Conservation (phyloP, 2,329 filamentous ascomycete genomes). For the Ascochyta koolunga region DNA sequence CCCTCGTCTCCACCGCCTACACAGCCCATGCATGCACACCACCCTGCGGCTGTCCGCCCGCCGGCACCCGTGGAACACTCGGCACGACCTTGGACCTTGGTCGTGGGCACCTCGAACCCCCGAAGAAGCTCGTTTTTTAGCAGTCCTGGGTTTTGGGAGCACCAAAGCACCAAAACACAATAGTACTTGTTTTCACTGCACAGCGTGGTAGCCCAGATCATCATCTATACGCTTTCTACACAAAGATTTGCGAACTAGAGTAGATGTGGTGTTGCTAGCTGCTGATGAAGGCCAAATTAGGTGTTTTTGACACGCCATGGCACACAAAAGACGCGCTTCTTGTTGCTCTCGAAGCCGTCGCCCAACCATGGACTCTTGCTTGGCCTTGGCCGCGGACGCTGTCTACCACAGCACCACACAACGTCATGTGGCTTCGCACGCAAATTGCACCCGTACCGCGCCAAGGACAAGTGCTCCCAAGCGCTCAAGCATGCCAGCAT, state of each 20-base stretch:
- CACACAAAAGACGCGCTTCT: no score
- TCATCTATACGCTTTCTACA: no score
- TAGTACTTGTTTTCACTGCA: no score
- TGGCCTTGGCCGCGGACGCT: background rate
- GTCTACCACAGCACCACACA: no score
- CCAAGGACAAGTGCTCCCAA: slow-evolving; percentile 1
- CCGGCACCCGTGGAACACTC: slow-evolving; percentile 14
- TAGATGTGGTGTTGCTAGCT: no score
- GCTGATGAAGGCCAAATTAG: no score
- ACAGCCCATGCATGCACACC: slow-evolving; percentile 1
- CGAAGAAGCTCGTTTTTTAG: no score
- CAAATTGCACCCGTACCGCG: background rate
- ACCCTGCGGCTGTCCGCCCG: slow-evolving; percentile 5
- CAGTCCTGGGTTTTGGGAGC: no score
- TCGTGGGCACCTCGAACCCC: background rate
- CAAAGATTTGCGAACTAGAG: no score
- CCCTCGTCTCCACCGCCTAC: slow-evolving; percentile 10
- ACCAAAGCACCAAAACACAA: no score
- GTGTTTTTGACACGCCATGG: no score
- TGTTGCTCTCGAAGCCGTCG: background rate
- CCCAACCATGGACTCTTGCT: background rate
- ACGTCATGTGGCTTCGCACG: slow-evolving; percentile 7
- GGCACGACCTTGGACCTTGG: slow-evolving; percentile 1
- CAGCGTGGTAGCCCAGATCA: no score
- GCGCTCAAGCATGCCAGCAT: background rate